Conservation (phyloP, 2,329 filamentous ascomycete genomes). For the Madurella fahalii region DNA sequence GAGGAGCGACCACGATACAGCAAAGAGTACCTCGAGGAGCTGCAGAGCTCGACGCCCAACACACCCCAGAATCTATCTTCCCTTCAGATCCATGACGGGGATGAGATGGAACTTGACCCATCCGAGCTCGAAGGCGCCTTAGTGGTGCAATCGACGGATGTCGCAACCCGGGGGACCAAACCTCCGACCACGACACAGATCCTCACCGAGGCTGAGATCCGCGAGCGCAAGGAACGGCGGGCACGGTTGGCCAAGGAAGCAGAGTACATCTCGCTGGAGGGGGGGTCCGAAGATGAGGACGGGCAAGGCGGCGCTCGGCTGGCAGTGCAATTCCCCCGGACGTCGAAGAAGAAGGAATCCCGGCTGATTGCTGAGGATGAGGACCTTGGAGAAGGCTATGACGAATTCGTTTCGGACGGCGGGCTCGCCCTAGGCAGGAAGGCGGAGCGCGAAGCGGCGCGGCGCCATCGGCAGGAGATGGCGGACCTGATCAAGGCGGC, state of each 20-base stretch:
- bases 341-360: conserved; percentile 63
- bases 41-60: conserved; percentile 80
- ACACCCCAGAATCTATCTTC: conserved; percentile 64
- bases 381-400: conserved; percentile 88
- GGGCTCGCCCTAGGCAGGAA: conserved; percentile 72
- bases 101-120: conserved; percentile 54
- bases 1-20: conserved; percentile 76
- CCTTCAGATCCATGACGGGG: conserved; percentile 39
- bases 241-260: conserved; percentile 70
- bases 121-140: conserved; percentile 60
- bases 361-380: conserved; percentile 82
- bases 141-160: conserved; percentile 53
- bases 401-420: conserved; percentile 84
- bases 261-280: conserved; percentile 62
- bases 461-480: conserved; percentile 70
- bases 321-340: conserved; percentile 33
- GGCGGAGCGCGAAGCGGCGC: conserved; percentile 68
- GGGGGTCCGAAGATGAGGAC: conserved; percentile 46
- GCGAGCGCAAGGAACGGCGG: conserved; percentile 84
- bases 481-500: conserved; percentile 77
- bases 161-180: conserved; percentile 29
- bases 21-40: conserved; percentile 78
- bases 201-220: conserved; percentile 78
- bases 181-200: conserved; percentile 43
- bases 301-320: conserved; percentile 15